Conservation (phyloP, 805 yeast genomes). For the Ogataea paraovalis region DNA sequence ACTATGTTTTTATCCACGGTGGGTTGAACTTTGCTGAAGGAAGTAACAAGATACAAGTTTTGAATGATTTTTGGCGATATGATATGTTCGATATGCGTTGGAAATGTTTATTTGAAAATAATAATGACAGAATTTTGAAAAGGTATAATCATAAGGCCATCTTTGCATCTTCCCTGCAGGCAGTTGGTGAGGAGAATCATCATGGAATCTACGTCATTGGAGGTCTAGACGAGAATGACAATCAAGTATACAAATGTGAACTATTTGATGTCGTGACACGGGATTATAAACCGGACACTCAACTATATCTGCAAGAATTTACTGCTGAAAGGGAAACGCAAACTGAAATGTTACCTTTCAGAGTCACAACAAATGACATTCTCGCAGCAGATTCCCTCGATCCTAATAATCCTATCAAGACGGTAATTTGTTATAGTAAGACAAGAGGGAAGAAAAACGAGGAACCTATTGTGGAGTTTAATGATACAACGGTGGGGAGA, state of each 20-base stretch:
- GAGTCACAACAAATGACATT: conserved; percentile 8
- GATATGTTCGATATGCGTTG: conserved; percentile 50
- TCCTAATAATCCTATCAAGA: conserved; percentile 1
- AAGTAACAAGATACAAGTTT: conserved; percentile 37
- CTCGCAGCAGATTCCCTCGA: conserved; percentile 6
- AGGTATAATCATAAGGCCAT: conserved; percentile 55
- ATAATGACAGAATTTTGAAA: conserved; percentile 20
- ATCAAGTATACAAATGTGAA: conserved; percentile 31
- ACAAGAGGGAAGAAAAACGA: conserved; percentile 8
- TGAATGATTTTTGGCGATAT: conserved; percentile 69
- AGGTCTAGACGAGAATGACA: conserved; percentile 40
- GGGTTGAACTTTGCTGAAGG: conserved; percentile 47
- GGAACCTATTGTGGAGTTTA: conserved; percentile 25
- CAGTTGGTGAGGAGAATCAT: conserved; percentile 35
- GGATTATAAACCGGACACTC: conserved; percentile 14
- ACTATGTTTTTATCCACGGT: conserved; percentile 57
- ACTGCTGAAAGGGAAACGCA: conserved; percentile 2
- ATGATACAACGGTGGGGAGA: conserved; percentile 7
- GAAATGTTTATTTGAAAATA: conserved; percentile 43
- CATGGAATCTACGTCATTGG: conserved; percentile 52
- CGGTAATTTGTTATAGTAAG: conserved; percentile 7
- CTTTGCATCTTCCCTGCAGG: conserved; percentile 34
- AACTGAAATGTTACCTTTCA: neutral
- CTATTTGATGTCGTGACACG: conserved; percentile 44
- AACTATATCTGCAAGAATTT: conserved; percentile 8